Conservation (phyloP, 192 early-diverging fungal species). For the Backusella australiensis region DNA sequence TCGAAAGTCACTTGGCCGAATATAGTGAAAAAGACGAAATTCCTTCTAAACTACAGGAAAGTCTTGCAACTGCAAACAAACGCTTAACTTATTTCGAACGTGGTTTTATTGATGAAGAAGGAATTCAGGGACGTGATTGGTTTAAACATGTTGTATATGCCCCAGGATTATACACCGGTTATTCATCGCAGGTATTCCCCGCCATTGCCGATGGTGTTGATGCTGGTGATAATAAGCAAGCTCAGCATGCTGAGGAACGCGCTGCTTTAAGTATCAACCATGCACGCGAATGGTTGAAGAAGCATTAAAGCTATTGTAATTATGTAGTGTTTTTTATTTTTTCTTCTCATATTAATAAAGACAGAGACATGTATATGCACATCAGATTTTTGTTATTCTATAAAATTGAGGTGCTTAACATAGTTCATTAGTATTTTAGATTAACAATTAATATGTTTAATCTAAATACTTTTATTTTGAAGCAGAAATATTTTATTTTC, state of each 20-base stretch:
- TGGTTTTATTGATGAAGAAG: constrained; percentile 53
- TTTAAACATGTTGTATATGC: constrained; percentile 59
- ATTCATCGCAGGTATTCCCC: constrained; percentile 51
- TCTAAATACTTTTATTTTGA: background rate
- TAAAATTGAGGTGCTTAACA: background rate
- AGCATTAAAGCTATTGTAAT: background rate
- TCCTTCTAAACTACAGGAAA: constrained; percentile 31
- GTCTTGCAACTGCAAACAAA: constrained; percentile 44
- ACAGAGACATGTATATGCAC: background rate
- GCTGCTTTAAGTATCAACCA: constrained; percentile 15
- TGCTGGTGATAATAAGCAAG: background rate
- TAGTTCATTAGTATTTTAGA: too few relatives aligned
- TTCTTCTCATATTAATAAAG: background rate
- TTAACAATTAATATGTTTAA: too few relatives aligned
- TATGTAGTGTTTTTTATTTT: background rate
- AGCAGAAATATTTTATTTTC: too few relatives aligned
- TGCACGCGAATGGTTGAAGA: constrained; percentile 13
- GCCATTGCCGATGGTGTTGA: constrained; percentile 49
- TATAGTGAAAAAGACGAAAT: constrained; percentile 6
- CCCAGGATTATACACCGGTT: constrained; percentile 52
- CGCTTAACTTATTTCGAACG: constrained; percentile 46
- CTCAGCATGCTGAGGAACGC: constrained; percentile 15
- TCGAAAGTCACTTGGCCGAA: constrained; percentile 38
- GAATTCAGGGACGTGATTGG: constrained; percentile 56
- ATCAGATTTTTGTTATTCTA: background rate